A percentile compares a stretch with the other conserved stretches of the same genome.
phyloP scores from a whole-genome alignment of 345 rosid species.

The Eucalyptus tenuipes region DNA sequence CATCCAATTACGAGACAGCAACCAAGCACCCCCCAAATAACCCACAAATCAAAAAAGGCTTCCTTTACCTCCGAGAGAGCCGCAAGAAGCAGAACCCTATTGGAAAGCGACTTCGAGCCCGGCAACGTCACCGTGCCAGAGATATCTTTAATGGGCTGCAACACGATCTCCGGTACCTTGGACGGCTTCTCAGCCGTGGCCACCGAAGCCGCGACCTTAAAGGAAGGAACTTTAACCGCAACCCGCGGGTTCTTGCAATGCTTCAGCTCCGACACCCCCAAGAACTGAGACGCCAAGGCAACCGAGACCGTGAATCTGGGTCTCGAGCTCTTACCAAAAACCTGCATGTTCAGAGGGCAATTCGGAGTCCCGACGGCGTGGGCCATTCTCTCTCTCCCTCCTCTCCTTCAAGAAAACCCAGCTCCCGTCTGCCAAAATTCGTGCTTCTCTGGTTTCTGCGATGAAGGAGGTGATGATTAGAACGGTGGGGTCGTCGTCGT shows the following conservation, averaged over 20 bases:
- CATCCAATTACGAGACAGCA: not conserved
- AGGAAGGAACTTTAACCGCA: not conserved
- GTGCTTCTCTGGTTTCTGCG: not conserved
- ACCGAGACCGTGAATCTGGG: constrained; percentile 1
- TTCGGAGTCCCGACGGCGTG: constrained; percentile 39
- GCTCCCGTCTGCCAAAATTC: not conserved
- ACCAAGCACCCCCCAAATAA: not conserved
- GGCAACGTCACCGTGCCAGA: constrained; percentile 79
- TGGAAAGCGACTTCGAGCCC: constrained; percentile 91
- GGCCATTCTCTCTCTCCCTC: constrained; percentile 22
- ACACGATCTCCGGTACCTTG: constrained; percentile 51
- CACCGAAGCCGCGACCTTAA: constrained; percentile 25
- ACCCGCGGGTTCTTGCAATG: constrained; percentile 11
- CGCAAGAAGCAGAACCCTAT: constrained; percentile 88
- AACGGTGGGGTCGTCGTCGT: not conserved
- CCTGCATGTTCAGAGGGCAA: constrained; percentile 16
- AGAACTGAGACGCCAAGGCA: constrained; percentile 25
- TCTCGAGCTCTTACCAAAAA: constrained; percentile 15
- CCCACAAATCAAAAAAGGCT: not conserved
- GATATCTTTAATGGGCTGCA: constrained; percentile 79
- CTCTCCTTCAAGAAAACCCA: not conserved
- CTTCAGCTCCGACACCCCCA: not conserved
- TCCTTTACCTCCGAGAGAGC: constrained; percentile 70
- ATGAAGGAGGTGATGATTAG: not conserved
- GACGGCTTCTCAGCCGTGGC: constrained; percentile 60